These are phyloP conservation scores for Sugiyamaella sp. DNA, from an alignment of 1,139 yeast genomes.

Conservation along the genomic window DNA sequence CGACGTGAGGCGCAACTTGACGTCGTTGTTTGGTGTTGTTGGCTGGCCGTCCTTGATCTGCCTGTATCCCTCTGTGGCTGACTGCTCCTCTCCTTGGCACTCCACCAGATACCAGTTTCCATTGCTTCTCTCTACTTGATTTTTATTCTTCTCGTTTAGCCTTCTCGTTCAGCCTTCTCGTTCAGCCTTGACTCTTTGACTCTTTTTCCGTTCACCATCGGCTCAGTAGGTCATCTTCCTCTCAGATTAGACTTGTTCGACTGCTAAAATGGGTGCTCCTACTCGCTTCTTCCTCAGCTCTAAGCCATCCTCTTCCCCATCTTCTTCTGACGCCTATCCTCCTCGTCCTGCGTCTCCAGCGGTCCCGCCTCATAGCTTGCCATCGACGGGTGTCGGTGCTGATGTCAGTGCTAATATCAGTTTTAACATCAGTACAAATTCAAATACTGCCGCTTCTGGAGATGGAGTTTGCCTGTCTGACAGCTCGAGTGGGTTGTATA, in stretches of 20 bases:
- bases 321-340: neutral
- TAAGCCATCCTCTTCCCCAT: slow-evolving; percentile 28
- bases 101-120: too few species aligned
- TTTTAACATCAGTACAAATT: neutral
- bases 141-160: too few species aligned
- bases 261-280: slow-evolving; percentile 1
- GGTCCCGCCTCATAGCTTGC: slow-evolving; percentile 10
- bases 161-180: too few species aligned
- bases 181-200: too few species aligned
- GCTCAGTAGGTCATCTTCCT: neutral
- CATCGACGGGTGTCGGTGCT: neutral
- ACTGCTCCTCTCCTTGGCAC: too few species aligned
- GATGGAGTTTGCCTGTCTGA: neutral
- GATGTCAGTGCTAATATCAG: neutral
- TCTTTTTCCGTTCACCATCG: too few species aligned
- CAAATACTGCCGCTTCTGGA: neutral
- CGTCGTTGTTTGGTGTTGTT: too few species aligned
- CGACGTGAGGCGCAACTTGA: too few species aligned
- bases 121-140: too few species aligned
- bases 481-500: slow-evolving; percentile 5
- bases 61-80: too few species aligned
- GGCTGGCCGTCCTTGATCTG: too few species aligned
- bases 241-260: neutral
- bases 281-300: slow-evolving; percentile 28
- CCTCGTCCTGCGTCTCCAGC: slow-evolving; percentile 9